Evolutionary conservation across 2,329 filamentous ascomycete species (phyloP), one percentile per base, ranked within the genome.

Genomic region (Microdochium trichocladiopsis): DNA sequence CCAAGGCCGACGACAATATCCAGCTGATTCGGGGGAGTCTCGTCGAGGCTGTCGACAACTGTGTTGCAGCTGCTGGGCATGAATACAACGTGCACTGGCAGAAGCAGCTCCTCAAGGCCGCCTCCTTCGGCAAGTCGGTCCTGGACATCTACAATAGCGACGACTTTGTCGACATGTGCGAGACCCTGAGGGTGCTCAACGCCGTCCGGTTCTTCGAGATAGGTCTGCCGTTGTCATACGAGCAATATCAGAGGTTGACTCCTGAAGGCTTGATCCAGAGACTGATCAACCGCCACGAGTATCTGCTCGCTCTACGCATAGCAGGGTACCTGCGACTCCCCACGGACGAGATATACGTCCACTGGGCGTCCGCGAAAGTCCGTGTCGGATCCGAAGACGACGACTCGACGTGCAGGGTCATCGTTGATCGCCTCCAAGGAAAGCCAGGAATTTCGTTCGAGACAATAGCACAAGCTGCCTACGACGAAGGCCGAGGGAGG

Each of bases 111-210:
- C 77, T 99, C n/a, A 95, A 95, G 66, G 94, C 94, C 5, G 94
- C 94, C 0, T 97, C 93, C 0, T 97, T 96, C 66, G 94, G 94
- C 55, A 99, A 99, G 68, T 97, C 94, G 0, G 94, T 97, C 0
- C 79, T 99, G 3, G 94, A 97, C 62, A 84, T 97, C 12, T 99
- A 97, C 71, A 96, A 94, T 69, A 96, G 92, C 64, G 94, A 99
- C 63, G 93, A 99, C 58, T 99, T 97, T 69, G 94, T 99, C 51
- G 93, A 97, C 57, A 97, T 96, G 86, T 96, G 91, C 60, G 93
- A 99, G 68, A 94, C 87, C 1, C 73, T 99, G 16, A 86, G 94
- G 16, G 92, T 99, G 0, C 77, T 99, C 48, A 97, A 96, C 61
- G 93, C 93, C 6, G 88, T 93, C 12, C 85, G 94, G 50, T 95